Base-by-base conservation (phyloP, 768 basidiomycete species). In the Tulasnella calospora region DNA sequence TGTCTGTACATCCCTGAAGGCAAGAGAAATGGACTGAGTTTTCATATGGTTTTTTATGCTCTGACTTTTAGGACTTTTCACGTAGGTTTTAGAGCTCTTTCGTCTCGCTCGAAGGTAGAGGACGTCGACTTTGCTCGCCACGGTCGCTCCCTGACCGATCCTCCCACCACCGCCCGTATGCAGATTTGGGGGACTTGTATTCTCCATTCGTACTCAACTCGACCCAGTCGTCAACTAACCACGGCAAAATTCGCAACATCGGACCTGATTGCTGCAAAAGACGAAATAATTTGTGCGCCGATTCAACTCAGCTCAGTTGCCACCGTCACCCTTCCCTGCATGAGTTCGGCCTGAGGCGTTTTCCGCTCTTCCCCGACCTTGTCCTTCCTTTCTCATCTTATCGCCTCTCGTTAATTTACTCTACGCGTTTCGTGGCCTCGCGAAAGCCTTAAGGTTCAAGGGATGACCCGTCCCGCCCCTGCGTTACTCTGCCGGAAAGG, bases 251-350 rank as follows among this genome's bases (percentile, higher is more conserved):
- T 15, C 27, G 2, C 27, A 12, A 35, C 19, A 27, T n/a, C 30
- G 55, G 55, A 57, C 55, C 21, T 44, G 9, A 2, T 44, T 15
- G 9, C 38, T 44, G 41, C 41, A 44, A 44, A 44, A 44, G 41
- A 44, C 7, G 13, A 2, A 8, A 44, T 33, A n/a, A 30, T 67
- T 67, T 12, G n/a, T n/a, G n/a, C 61, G 61, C 61, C 61, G 61
- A 67, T 67, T 35, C 61, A 67, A 67, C 61, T 67, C 61, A 67
- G 61, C 61, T 67, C 61, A 67, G 61, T 67, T 67, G 23, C 47
- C 47, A 2, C 27, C 61, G 3, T 13, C 30, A 8, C 13, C 23
- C 61, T 30, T 67, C 61, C 61, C 61, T 67, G 61, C n/a, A 35
- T 35, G n/a, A 21, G 23, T 30, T 27, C 33, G 61, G 61, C 61